Base-by-base conservation (phyloP, 345 rosid genomes). In the Camelina hispida region DNA sequence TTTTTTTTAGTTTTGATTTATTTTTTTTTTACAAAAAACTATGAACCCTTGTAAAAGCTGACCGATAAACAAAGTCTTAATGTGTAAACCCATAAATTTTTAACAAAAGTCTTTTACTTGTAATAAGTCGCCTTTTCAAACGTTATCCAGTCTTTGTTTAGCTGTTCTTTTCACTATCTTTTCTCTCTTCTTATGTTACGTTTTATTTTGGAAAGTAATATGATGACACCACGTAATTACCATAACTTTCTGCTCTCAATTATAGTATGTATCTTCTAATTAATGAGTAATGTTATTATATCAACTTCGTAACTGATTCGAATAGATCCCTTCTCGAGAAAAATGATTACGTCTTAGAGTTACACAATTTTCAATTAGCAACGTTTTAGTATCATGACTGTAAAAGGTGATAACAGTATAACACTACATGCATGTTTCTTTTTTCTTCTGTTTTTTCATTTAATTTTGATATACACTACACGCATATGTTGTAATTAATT, bases 181-280 rank as follows among this genome's bases (percentile, higher is more conserved):
- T 54, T 65, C 35, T 62, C 32, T 34, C 37, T 34, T 44, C 70
- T 22, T 53, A 68, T 34, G 34, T 55, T 69, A 69, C 60, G 66
- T 40, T 10, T 10, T 11, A 14, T 43, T 43, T 43, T 13, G 16
- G 16, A 70, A 70, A 64, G 66, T 46, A 70, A 70, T 16, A 70
- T 37, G 48, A 77, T 63, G 61, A 53, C 64, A 64, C 48, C 53
- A 73, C 34, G 48, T 55, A 55, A 14, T 56, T 55, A 44, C 11
- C 14, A 34, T 15, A 43, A 46, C 18, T 54, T 73, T 61, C 35
- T 64, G 35, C 34, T 43, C 16, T 53, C 44, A 64, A 9, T 53
- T 63, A 63, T 68, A 34, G 1, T 1, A 34, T 34, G 9, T 7
- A 25, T 51, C 56, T 38, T 68, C 50, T 52, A 68, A 32, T 62